Conservation (phyloP, 2,329 filamentous ascomycete species). For the Ophiostoma perfectum region DNA sequence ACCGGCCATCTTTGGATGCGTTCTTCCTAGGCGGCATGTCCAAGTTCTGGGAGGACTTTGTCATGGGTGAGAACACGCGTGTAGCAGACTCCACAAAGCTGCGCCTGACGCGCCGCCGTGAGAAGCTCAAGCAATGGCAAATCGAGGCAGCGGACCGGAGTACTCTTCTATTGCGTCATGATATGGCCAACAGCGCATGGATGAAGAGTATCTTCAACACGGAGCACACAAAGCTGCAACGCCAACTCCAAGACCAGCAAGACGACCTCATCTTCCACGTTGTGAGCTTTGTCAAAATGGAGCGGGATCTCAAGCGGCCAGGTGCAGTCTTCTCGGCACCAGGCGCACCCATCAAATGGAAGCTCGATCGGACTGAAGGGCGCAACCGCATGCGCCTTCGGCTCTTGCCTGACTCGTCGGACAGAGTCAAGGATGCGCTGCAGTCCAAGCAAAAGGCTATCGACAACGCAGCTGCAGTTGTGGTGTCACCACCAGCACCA, state of each 20-base stretch:
- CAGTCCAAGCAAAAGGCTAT: conserved; percentile 61
- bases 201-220: conserved; percentile 91
- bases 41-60: conserved; percentile 83
- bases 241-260: conserved; percentile 85
- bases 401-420: conserved; percentile 67
- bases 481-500: conserved; percentile 3
- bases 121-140: conserved; percentile 77
- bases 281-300: conserved; percentile 70
- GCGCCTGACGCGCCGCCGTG: conserved; percentile 69
- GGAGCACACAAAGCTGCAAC: conserved; percentile 86
- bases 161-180: conserved; percentile 71
- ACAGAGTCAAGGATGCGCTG: conserved; percentile 63
- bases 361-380: conserved; percentile 90
- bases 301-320: conserved; percentile 69
- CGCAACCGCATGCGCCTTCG: conserved; percentile 91
- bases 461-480: conserved; percentile 23
- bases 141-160: conserved; percentile 62
- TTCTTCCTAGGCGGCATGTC: conserved; percentile 79
- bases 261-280: conserved; percentile 77
- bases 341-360: conserved; percentile 60
- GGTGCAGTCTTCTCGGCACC: conserved; percentile 72
- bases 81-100: conserved; percentile 69
- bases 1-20: conserved; percentile 69
- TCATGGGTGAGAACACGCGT: conserved; percentile 70
- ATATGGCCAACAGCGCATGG: conserved; percentile 83